Percentiles rank a stretch among this genome's conserved stretches.
Evolutionary conservation across 2,329 filamentous ascomycete genomes (phyloP).

Genomic region (Botrytis hyacinthi): DNA sequence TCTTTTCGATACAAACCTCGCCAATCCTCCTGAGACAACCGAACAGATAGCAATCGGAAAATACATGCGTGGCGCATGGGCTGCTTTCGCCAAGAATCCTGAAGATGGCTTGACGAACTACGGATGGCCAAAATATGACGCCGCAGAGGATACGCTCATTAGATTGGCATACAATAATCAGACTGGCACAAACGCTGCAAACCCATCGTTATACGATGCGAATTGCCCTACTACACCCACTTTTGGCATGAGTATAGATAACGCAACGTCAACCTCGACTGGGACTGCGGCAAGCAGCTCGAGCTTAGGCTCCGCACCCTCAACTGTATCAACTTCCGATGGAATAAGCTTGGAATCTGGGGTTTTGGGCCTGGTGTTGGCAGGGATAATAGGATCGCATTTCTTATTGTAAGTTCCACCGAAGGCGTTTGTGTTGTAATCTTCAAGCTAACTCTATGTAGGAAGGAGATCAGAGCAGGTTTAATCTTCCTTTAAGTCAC

Average conservation of each 20-base stretch:
- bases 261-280: not conserved
- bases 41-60: conserved; percentile 34
- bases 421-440: not conserved
- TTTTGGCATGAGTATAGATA: no score
- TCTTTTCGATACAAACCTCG: conserved; percentile 35
- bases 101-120: conserved; percentile 38
- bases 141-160: conserved; percentile 17
- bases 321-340: not conserved
- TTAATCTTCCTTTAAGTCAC: not conserved
- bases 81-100: conserved; percentile 43
- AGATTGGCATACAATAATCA: conserved; percentile 23
- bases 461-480: not conserved
- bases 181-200: conserved; percentile 19
- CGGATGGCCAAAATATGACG: conserved; percentile 26
- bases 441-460: no score
- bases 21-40: conserved; percentile 28
- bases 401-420: not conserved
- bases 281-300: not conserved
- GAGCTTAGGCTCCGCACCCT: not conserved
- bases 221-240: not conserved
- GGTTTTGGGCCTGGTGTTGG: not conserved
- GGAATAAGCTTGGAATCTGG: not conserved
- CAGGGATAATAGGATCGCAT: not conserved
- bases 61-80: conserved; percentile 43
- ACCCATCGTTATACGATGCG: conserved; percentile 17